Percentiles rank a stretch among this genome's conserved stretches.
Conservation (phyloP, 2,329 filamentous ascomycete species). For the Aspergillus ibericus region DNA sequence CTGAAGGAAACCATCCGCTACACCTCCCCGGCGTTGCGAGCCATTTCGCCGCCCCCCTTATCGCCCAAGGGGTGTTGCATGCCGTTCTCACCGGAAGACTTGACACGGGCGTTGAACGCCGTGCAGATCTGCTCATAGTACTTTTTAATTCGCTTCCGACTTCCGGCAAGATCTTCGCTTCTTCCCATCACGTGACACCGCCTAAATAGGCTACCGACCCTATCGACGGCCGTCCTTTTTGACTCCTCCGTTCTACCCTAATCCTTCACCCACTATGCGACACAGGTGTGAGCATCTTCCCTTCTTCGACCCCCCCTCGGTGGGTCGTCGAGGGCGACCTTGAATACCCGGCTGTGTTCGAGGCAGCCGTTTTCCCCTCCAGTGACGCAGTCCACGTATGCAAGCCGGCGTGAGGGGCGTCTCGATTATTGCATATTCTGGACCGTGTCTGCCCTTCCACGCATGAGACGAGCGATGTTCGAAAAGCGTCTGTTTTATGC, state of each 20-base stretch:
- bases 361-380: not conserved
- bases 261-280: not conserved
- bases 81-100: conserved; percentile 38
- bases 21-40: conserved; percentile 32
- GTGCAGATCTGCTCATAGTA: conserved; percentile 32
- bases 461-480: conserved; percentile 14
- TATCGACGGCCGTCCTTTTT: not conserved
- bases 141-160: conserved; percentile 5
- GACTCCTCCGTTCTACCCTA: conserved; percentile 4
- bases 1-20: conserved; percentile 36
- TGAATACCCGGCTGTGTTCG: conserved; percentile 1
- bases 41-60: conserved; percentile 25
- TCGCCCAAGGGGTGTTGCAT: conserved; percentile 27
- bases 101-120: conserved; percentile 39
- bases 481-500: conserved; percentile 16
- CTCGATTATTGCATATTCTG: conserved; percentile 1
- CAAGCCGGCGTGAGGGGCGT: conserved; percentile 9
- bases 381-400: conserved; percentile 3
- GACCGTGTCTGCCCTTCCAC: conserved; percentile 4
- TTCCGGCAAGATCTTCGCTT: conserved; percentile 13
- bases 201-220: not conserved
- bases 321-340: not conserved
- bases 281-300: conserved; percentile 8
- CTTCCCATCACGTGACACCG: conserved; percentile 4
- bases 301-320: not conserved